Percentiles rank a stretch among this genome's conserved stretches.
Conservation (phyloP, 495 filamentous ascomycete genomes). For the Penicillium longicatenatum region DNA sequence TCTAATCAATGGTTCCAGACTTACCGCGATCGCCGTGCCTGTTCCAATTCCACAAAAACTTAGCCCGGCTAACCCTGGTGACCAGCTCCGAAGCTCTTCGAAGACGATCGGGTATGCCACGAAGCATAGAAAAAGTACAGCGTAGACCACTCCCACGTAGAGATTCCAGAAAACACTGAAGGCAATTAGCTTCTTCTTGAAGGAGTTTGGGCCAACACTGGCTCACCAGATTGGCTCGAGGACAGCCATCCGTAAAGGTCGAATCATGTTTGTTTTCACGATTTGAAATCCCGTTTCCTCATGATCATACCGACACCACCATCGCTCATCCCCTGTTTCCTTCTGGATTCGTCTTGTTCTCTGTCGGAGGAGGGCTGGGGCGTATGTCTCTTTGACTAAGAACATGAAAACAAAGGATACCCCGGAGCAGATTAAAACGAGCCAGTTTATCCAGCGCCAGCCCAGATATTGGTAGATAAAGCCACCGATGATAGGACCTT, state of each 20-base stretch:
- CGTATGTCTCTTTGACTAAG: slow-evolving; percentile 68
- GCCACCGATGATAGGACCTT: slow-evolving; percentile 67
- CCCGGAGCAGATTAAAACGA: slow-evolving; percentile 67
- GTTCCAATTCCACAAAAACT: slow-evolving; percentile 71
- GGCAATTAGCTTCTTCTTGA: neutral
- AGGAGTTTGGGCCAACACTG: neutral
- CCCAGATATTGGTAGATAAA: slow-evolving; percentile 71
- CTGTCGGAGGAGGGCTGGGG: slow-evolving; percentile 59
- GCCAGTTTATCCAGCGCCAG: slow-evolving; percentile 82
- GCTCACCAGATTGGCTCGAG: slow-evolving; percentile 67
- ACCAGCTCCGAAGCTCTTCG: slow-evolving; percentile 68
- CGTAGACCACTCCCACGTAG: slow-evolving; percentile 69
- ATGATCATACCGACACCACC: slow-evolving; percentile 65
- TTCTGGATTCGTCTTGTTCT: slow-evolving; percentile 59
- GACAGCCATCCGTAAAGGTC: slow-evolving; percentile 65
- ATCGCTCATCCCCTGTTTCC: slow-evolving; percentile 63
- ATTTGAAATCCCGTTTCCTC: slow-evolving; percentile 27
- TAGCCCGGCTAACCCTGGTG: slow-evolving; percentile 62
- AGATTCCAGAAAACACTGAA: slow-evolving; percentile 67
- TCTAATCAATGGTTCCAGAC: slow-evolving; percentile 63
- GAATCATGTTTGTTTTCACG: slow-evolving; percentile 60
- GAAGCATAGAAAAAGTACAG: slow-evolving; percentile 73
- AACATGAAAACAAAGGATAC: slow-evolving; percentile 50
- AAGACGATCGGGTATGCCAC: slow-evolving; percentile 75
- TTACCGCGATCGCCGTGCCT: slow-evolving; percentile 64